Evolutionary conservation across 306 rosid genomes (phyloP).

Genomic region (Prunus mume): DNA sequence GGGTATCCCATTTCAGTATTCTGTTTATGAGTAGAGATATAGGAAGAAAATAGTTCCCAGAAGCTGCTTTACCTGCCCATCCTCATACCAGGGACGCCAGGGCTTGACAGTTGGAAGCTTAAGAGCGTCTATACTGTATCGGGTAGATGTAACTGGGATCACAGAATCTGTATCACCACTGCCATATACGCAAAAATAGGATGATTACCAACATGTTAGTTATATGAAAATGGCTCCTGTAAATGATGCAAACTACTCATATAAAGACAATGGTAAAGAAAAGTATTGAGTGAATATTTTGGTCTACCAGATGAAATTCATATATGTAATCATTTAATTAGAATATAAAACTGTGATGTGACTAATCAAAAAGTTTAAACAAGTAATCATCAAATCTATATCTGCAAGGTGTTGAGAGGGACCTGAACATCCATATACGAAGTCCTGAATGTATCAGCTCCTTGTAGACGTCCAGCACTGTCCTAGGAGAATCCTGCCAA

Average conservation of each 20-base stretch:
- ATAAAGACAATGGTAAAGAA: background rate
- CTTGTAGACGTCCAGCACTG: conserved; percentile 65
- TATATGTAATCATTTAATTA: background rate
- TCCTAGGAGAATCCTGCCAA: conserved; percentile 83
- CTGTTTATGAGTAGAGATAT: background rate
- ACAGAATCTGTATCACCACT: conserved; percentile 82
- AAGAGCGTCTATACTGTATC: conserved; percentile 70
- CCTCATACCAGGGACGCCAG: conserved; percentile 88
- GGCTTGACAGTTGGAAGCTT: conserved; percentile 55
- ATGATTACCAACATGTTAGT: background rate
- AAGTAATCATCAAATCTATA: background rate
- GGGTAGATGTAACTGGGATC: conserved; percentile 79
- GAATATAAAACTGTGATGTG: background rate
- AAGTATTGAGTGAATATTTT: background rate
- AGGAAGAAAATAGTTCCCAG: background rate
- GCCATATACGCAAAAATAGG: conserved; percentile 21
- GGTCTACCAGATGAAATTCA: background rate
- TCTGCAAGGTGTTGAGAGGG: conserved; percentile 12
- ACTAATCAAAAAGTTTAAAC: background rate
- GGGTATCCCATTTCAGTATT: background rate
- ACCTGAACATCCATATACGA: conserved; percentile 93
- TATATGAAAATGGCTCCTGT: background rate
- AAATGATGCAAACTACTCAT: background rate
- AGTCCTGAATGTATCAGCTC: conserved; percentile 67
- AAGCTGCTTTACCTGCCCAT: conserved; percentile 46